These are phyloP conservation scores for Schoenoplectus tabernaemontani DNA, from an alignment of 202 grass and related monocot genomes.

Conservation along the genomic window DNA sequence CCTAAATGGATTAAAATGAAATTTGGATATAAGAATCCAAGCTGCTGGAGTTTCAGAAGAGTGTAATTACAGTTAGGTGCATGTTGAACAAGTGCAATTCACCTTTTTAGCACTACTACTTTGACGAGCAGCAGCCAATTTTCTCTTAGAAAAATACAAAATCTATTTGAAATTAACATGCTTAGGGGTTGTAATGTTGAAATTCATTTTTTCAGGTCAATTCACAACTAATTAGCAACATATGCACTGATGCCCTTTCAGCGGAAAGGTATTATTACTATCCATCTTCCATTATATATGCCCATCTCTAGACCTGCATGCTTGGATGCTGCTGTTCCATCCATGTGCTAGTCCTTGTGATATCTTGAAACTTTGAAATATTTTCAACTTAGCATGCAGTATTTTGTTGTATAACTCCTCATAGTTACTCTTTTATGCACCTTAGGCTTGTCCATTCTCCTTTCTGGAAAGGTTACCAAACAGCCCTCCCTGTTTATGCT, in stretches of 20 bases:
- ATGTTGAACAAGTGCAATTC: neutral
- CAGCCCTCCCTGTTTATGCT: neutral
- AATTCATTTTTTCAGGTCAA: slow-evolving; percentile 58
- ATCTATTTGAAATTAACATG: no score
- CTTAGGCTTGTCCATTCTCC: neutral
- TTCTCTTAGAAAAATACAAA: no score
- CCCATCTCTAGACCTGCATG: neutral
- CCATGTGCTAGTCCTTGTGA: neutral
- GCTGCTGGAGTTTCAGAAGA: neutral
- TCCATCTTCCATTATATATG: neutral
- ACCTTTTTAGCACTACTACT: no score
- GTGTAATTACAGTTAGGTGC: neutral
- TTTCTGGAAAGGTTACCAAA: neutral
- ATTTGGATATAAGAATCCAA: neutral
- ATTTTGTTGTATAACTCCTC: neutral
- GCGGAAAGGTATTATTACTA: slow-evolving; percentile 57
- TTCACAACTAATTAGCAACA: slow-evolving; percentile 88
- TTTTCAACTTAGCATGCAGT: neutral
- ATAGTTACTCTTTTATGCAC: neutral
- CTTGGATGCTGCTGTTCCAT: neutral
- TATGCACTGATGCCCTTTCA: slow-evolving; percentile 75
- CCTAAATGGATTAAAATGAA: neutral
- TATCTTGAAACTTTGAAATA: neutral
- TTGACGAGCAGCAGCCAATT: no score
- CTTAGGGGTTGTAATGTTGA: slow-evolving; percentile 3